A percentile compares a stretch with the other conserved stretches of the same genome.
Conservation (phyloP, 108 stramenopile species). For the Nitzschia sp. region DNA sequence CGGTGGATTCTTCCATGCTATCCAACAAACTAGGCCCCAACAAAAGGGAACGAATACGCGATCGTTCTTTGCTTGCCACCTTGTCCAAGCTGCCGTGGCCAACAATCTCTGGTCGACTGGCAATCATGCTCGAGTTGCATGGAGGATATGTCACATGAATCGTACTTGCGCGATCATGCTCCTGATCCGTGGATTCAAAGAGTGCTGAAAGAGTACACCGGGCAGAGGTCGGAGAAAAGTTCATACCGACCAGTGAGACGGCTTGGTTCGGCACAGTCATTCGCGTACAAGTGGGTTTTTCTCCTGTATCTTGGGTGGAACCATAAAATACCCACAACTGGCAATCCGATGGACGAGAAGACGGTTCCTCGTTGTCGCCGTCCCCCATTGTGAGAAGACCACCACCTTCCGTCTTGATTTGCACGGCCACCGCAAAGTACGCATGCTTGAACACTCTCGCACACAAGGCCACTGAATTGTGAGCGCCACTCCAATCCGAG, state of each 20-base stretch:
- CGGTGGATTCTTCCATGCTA: slow-evolving; percentile 25
- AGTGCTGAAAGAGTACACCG: slow-evolving; percentile 33
- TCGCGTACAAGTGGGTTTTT: not conserved
- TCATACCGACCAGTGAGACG: slow-evolving; percentile 38
- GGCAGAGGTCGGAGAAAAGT: slow-evolving; percentile 27
- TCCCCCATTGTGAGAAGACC: not conserved
- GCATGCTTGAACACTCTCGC: slow-evolving; percentile 28
- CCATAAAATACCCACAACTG: slow-evolving; percentile 35
- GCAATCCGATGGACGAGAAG: slow-evolving; percentile 22
- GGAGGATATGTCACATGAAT: slow-evolving; percentile 33
- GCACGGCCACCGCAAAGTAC: slow-evolving; percentile 34
- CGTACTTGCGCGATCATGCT: not conserved
- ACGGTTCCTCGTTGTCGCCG: not conserved
- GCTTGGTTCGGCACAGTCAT: slow-evolving; percentile 32
- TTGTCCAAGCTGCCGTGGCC: slow-evolving; percentile 32
- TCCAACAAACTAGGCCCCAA: slow-evolving; percentile 13
- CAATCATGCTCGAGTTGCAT: slow-evolving; percentile 26
- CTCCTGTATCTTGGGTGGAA: not conserved
- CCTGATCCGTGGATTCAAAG: slow-evolving; percentile 11
- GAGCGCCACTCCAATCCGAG: slow-evolving; percentile 31
- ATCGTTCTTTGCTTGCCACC: slow-evolving; percentile 25
- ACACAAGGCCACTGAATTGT: slow-evolving; percentile 29
- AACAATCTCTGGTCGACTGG: slow-evolving; percentile 17
- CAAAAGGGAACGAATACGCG: slow-evolving; percentile 21
- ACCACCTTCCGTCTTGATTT: slow-evolving; percentile 26